These are phyloP conservation scores for Ajuga reptans DNA, from an alignment of 305 asterid species.

Conservation along the genomic window DNA sequence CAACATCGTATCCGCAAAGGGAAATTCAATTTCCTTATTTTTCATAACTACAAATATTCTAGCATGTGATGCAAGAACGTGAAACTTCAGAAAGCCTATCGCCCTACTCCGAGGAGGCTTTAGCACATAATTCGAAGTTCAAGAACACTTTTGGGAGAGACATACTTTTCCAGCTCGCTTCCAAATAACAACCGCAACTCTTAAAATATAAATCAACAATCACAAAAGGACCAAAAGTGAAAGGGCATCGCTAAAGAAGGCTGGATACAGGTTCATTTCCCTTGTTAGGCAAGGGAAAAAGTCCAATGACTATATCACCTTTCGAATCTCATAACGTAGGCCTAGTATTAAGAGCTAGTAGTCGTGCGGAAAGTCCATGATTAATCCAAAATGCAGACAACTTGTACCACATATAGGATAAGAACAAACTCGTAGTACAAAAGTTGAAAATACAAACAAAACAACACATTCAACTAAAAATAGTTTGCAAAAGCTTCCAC, in stretches of 20 bases:
- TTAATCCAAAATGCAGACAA: neutral
- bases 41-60: slow-evolving; percentile 8
- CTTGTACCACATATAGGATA: neutral
- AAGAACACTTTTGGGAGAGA: neutral
- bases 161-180: slow-evolving; percentile 7
- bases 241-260: neutral
- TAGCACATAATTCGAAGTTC: slow-evolving; percentile 1
- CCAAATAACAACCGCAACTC: neutral
- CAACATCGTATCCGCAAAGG: neutral
- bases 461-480: slow-evolving; percentile 2
- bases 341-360: neutral
- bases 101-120: slow-evolving; percentile 5
- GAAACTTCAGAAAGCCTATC: slow-evolving; percentile 12
- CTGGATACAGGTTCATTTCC: neutral
- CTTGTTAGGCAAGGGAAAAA: neutral
- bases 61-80: neutral
- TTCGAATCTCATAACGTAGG: neutral
- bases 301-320: neutral
- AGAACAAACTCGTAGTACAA: neutral
- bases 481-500: neutral
- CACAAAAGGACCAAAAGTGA: neutral
- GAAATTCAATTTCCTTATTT: neutral
- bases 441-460: neutral
- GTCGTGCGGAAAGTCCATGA: slow-evolving; percentile 1
- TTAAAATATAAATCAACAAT: slow-evolving; percentile 3